Percentiles rank a stretch among this genome's conserved stretches.
These are phyloP conservation scores for Talaromyces adpressus DNA, from an alignment of 495 filamentous ascomycete genomes.

Conservation along the genomic window DNA sequence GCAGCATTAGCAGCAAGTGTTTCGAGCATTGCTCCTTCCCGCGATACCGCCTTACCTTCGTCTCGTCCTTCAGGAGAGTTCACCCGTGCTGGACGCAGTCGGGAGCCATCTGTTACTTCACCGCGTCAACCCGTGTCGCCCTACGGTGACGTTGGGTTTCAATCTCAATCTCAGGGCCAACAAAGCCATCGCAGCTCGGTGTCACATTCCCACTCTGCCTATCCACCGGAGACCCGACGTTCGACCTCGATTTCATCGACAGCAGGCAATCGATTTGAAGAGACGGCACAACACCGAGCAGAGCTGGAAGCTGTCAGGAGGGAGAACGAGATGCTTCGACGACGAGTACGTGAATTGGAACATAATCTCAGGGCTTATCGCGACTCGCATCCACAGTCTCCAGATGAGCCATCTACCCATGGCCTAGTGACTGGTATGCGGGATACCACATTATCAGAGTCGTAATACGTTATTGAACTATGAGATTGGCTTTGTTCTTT, in stretches of 20 bases:
- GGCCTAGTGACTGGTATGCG: slow-evolving; percentile 5
- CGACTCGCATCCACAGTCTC: slow-evolving; percentile 6
- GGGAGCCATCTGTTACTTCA: slow-evolving; percentile 36
- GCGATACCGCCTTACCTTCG: slow-evolving; percentile 25
- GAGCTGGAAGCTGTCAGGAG: slow-evolving; percentile 68
- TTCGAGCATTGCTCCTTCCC: slow-evolving; percentile 41
- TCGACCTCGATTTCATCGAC: slow-evolving; percentile 20
- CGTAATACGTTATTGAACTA: not conserved
- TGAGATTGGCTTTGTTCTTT: not conserved
- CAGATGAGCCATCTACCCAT: not conserved
- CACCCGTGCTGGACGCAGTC: slow-evolving; percentile 25
- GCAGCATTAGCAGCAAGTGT: slow-evolving; percentile 35
- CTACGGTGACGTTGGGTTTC: slow-evolving; percentile 13
- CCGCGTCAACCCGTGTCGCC: slow-evolving; percentile 32
- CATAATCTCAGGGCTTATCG: slow-evolving; percentile 23
- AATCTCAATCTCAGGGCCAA: slow-evolving; percentile 22
- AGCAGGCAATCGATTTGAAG: slow-evolving; percentile 55
- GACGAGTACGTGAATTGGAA: slow-evolving; percentile 70
- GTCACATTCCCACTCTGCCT: slow-evolving; percentile 20
- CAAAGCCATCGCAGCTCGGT: slow-evolving; percentile 22
- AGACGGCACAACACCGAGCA: slow-evolving; percentile 56
- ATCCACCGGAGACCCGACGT: slow-evolving; percentile 11
- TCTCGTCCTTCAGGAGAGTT: slow-evolving; percentile 18
- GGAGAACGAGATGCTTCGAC: slow-evolving; percentile 74
- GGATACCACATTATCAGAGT: slow-evolving; percentile 9